phyloP scores from a whole-genome alignment of 164 flowering plant species.

The Vitis riparia region DNA sequence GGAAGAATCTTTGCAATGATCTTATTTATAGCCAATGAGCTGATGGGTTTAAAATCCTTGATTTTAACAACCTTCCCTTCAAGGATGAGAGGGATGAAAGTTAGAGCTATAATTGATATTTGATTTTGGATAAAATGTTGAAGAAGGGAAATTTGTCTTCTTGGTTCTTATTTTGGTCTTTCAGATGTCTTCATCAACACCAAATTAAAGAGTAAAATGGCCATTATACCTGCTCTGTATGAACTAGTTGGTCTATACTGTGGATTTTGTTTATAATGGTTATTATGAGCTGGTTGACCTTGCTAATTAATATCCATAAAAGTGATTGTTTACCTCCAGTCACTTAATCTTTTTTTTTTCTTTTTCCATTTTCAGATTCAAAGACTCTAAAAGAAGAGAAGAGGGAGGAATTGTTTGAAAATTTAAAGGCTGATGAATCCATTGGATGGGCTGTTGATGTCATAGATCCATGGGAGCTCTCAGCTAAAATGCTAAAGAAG shows the following conservation, averaged over 20 bases:
- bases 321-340: too few relatives aligned
- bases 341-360: not conserved
- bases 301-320: not conserved
- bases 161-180: not conserved
- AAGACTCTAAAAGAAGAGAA: conserved; percentile 93
- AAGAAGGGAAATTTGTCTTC: not conserved
- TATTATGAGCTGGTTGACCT: not conserved
- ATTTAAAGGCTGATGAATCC: conserved; percentile 61
- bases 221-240: not conserved
- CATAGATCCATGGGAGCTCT: conserved; percentile 90
- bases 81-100: too few relatives aligned
- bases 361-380: conserved; percentile 54
- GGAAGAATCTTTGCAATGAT: too few relatives aligned
- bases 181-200: not conserved
- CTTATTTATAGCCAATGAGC: too few relatives aligned
- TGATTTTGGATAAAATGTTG: not conserved
- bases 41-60: too few relatives aligned
- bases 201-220: not conserved
- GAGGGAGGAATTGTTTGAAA: conserved; percentile 89
- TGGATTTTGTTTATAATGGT: not conserved
- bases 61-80: too few relatives aligned
- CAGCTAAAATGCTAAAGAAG: conserved; percentile 93
- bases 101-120: not conserved
- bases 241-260: too few relatives aligned
- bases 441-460: conserved; percentile 95